A percentile compares a stretch with the other conserved stretches of the same genome.
Conservation (phyloP, 2,329 filamentous ascomycete genomes). For the Aspergillus phoenicis region DNA sequence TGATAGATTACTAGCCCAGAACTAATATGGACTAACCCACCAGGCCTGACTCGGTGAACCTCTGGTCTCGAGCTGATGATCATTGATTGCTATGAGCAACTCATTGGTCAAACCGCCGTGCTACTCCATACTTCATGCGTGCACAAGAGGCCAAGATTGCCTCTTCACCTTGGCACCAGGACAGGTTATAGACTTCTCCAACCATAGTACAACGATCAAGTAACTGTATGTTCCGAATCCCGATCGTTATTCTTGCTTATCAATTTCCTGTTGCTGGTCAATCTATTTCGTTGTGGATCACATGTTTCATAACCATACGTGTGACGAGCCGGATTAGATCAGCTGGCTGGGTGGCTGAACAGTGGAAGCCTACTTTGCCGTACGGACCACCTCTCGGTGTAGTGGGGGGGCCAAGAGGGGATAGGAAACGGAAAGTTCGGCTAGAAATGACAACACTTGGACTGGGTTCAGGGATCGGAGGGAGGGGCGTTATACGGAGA, state of each 20-base stretch:
- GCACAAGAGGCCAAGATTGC: neutral
- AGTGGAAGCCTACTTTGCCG: neutral
- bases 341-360: conserved; percentile 1
- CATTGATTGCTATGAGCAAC: neutral
- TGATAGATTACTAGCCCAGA: neutral
- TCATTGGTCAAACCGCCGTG: neutral
- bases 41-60: neutral
- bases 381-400: neutral
- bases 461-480: conserved; percentile 4
- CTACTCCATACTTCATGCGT: neutral
- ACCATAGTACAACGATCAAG: neutral
- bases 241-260: neutral
- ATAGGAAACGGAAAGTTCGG: conserved; percentile 16
- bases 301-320: conserved; percentile 9
- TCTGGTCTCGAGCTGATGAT: neutral
- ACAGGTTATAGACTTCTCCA: neutral
- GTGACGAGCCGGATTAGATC: neutral
- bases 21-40: neutral
- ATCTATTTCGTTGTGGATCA: conserved; percentile 10
- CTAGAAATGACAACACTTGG: conserved; percentile 14
- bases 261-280: neutral
- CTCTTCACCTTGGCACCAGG: neutral
- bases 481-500: neutral
- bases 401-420: neutral
- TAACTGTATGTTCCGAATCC: neutral